phyloP scores from a whole-genome alignment of 768 basidiomycete species.

The Kwoniella sp. region DNA sequence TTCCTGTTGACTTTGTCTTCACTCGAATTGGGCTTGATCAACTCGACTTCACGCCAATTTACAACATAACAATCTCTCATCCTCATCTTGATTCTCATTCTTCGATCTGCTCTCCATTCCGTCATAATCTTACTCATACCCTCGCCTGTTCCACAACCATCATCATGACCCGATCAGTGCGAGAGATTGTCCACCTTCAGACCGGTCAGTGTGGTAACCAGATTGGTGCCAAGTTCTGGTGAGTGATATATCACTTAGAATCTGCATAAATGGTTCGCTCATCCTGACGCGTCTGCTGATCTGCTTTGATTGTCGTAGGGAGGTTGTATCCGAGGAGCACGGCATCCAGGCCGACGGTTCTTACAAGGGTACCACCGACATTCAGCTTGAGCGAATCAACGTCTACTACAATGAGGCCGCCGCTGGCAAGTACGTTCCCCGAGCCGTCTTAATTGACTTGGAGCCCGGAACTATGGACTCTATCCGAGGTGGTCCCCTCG shows the following conservation, averaged over 20 bases:
- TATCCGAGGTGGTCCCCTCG: slow-evolving; percentile 65
- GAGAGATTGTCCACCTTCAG: slow-evolving; percentile 99
- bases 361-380: slow-evolving; percentile 90
- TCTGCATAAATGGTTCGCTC: too few relatives aligned
- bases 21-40: too few relatives aligned
- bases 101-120: too few relatives aligned
- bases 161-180: slow-evolving; percentile 44
- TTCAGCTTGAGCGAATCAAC: slow-evolving; percentile 90
- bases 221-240: slow-evolving; percentile 69
- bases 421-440: slow-evolving; percentile 95
- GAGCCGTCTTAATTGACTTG: slow-evolving; percentile 94
- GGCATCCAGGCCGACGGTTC: slow-evolving; percentile 88
- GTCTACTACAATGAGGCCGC: slow-evolving; percentile 98
- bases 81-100: too few relatives aligned
- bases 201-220: slow-evolving; percentile 99
- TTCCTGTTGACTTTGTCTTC: too few relatives aligned
- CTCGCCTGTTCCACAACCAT: slow-evolving; percentile 6
- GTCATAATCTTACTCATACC: too few relatives aligned
- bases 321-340: slow-evolving; percentile 97
- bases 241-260: slow-evolving; percentile 27
- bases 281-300: not conserved
- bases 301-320: slow-evolving; percentile 66
- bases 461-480: slow-evolving; percentile 77
- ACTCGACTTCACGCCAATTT: too few relatives aligned
- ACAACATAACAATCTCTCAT: too few relatives aligned